Conservation (phyloP, 1,139 yeast genomes). For the Dujonia santamariae region DNA sequence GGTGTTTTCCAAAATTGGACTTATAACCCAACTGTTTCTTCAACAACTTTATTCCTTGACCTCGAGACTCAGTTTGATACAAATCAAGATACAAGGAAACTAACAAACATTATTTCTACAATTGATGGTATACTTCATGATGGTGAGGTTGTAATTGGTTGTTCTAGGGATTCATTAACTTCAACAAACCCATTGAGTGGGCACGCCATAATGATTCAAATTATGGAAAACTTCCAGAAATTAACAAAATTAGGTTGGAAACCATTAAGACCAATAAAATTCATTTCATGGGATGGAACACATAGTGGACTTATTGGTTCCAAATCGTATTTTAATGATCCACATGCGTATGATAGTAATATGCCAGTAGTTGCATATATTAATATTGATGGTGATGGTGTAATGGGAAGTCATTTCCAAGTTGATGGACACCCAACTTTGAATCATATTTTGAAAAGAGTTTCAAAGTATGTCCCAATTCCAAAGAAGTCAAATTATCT, state of each 20-base stretch:
- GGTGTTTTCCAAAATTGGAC: constrained; percentile 24
- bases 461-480: constrained; percentile 34
- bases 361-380: constrained; percentile 34
- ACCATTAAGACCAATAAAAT: constrained; percentile 40
- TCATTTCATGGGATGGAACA: constrained; percentile 45
- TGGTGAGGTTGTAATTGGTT: constrained; percentile 42
- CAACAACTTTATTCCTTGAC: constrained; percentile 16
- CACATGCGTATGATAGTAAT: constrained; percentile 18
- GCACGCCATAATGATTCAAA: constrained; percentile 41
- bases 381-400: constrained; percentile 39
- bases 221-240: constrained; percentile 36
- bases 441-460: constrained; percentile 28
- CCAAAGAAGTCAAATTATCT: constrained; percentile 21
- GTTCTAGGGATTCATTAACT: constrained; percentile 39
- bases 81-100: constrained; percentile 12
- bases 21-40: constrained; percentile 18
- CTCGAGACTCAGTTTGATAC: constrained; percentile 1
- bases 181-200: constrained; percentile 37
- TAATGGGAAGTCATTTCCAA: constrained; percentile 36
- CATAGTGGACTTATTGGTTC: constrained; percentile 35
- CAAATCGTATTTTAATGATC: constrained; percentile 21
- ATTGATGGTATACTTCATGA: constrained; percentile 40
- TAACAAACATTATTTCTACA: constrained; percentile 35
- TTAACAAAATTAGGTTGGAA: constrained; percentile 40
- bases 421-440: constrained; percentile 38